Base-by-base conservation (phyloP, 2,329 filamentous ascomycete genomes). In the Aspergillus sp. region DNA sequence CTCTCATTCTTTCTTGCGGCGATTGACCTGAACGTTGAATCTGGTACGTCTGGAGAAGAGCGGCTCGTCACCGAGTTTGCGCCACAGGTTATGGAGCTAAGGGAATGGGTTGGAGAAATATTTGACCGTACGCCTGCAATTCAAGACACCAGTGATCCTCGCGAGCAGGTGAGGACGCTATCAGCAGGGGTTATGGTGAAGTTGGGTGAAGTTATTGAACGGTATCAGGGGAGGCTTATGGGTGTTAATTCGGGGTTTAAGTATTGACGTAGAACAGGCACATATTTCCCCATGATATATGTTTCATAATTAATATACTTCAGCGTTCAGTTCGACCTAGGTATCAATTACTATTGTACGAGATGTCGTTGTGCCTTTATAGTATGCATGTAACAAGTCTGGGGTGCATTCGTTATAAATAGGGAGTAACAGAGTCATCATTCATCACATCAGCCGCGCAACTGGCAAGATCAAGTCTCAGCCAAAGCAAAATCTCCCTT, bases 121-220 rank as follows among this genome's bases (percentile, higher is more conserved):
- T 96, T 97, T 73, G 85, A 89, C 58, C 79, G 79, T 48, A 73
- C 70, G 59, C 68, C 74, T 58, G 71, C 62, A 72, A 80, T 18
- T 76, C 79, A 38, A 79, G 81, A 87, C 85, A 39, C 34, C 2
- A 63, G 84, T 38, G 73, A 74, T 60, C 69, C 68, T 3, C 61
- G 72, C 26, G 74, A 75, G 36, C 73, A 74, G 48, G 69, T 74
- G 50, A 68, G 74, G 51, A 75, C 76, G 76, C 24, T 96, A 70
- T 91, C 95, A 71, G 90, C 89, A 58, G 86, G 89, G 60, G 85
- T 93, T 32, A 89, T 91, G 77, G 90, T 98, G 34, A 88, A 88
- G 68, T 80, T 92, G 64, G 84, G 87, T 47, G 93, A 97, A 74
- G 86, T 91, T 8, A 86, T 93, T 62, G 90, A 96, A 68, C 89